Conservation (phyloP, 768 basidiomycete genomes). For the Trametes meyenii region DNA sequence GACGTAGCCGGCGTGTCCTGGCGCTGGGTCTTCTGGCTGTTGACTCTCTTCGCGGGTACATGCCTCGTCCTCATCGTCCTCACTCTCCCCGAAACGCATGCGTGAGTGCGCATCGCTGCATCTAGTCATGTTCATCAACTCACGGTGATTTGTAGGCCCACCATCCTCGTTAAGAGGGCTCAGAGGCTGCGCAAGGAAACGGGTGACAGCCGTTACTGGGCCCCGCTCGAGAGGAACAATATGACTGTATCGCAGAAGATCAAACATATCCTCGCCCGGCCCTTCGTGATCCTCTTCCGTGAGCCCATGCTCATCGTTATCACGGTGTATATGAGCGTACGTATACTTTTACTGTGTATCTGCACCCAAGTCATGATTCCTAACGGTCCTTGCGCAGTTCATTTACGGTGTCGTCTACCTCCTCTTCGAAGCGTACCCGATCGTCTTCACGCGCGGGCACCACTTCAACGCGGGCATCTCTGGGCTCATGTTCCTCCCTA, state of each 20-base stretch:
- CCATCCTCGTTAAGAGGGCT: conserved; percentile 57
- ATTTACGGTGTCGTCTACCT: conserved; percentile 66
- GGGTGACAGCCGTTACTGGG: conserved; percentile 54
- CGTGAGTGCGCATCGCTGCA: neutral
- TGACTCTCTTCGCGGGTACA: conserved; percentile 56
- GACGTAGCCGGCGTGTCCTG: conserved; percentile 49
- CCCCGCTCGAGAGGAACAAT: conserved; percentile 50
- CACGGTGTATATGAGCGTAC: conserved; percentile 62
- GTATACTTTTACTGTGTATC: conserved; percentile 19
- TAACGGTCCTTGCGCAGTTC: conserved; percentile 42
- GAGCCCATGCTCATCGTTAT: conserved; percentile 69
- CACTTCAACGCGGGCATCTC: conserved; percentile 54
- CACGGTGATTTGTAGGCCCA: conserved; percentile 42
- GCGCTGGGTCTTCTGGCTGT: conserved; percentile 71
- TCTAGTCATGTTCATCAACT: too few species aligned
- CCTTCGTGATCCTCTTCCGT: conserved; percentile 63
- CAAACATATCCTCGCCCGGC: conserved; percentile 54
- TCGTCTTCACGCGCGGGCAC: conserved; percentile 60
- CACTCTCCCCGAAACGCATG: conserved; percentile 70
- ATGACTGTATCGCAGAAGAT: conserved; percentile 45
- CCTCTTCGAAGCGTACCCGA: conserved; percentile 65
- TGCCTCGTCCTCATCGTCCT: conserved; percentile 55
- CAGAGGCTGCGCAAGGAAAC: conserved; percentile 52
- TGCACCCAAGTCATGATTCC: neutral
- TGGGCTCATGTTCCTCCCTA: conserved; percentile 63